These are phyloP conservation scores for Posidonia oceanica DNA, from an alignment of 116 monocot species.

Conservation along the genomic window DNA sequence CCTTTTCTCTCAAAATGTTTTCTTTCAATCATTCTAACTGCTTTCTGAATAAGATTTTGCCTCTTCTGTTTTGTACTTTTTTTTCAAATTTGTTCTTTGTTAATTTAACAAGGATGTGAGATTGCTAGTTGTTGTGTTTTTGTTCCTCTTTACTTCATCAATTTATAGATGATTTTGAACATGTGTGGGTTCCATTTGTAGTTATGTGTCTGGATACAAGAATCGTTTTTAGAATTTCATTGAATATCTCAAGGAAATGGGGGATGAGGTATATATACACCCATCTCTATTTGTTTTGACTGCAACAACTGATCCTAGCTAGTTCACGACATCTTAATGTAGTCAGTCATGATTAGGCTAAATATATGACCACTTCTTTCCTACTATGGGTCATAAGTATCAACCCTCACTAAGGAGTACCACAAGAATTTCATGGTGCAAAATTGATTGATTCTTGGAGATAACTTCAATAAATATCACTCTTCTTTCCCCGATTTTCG, in stretches of 20 bases:
- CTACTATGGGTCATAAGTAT: slow-evolving; percentile 58
- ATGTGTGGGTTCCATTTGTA: slow-evolving; percentile 8
- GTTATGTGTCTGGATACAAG: slow-evolving; percentile 95
- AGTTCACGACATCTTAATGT: background rate
- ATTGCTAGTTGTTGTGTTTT: background rate
- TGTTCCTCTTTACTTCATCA: background rate
- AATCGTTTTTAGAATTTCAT: slow-evolving; percentile 98
- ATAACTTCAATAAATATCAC: slow-evolving; percentile 16
- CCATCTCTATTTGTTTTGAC: background rate
- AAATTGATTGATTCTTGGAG: slow-evolving; percentile 92
- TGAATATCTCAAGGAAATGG: slow-evolving; percentile 75
- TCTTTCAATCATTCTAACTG: slow-evolving; percentile 73
- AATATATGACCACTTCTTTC: background rate
- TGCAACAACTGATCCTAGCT: background rate
- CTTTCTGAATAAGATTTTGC: slow-evolving; percentile 27
- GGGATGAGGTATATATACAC: slow-evolving; percentile 57
- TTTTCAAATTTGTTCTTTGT: background rate
- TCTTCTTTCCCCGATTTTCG: background rate
- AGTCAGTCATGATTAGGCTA: background rate
- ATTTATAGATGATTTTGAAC: background rate
- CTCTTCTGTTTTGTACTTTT: background rate
- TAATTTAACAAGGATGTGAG: too few species aligned
- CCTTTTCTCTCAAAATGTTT: too few species aligned
- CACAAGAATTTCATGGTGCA: slow-evolving; percentile 88
- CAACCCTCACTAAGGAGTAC: slow-evolving; percentile 65